These are phyloP conservation scores for Acanthamoeba lugdunensis DNA, from an alignment of 208 protist species.

Conservation along the genomic window DNA sequence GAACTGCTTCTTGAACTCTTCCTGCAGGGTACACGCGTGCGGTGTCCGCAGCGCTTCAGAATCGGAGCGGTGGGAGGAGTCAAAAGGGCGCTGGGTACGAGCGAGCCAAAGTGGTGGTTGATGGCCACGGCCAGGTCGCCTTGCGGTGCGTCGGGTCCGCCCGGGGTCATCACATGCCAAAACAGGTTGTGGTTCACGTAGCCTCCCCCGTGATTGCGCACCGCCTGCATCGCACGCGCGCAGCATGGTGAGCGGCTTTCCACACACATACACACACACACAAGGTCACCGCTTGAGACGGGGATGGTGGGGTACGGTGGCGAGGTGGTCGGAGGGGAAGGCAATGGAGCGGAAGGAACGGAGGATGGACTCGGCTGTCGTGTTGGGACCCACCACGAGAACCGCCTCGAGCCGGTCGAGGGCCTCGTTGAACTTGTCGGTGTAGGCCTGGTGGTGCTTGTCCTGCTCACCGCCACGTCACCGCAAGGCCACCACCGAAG, in stretches of 20 bases:
- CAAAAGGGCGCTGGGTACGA: constrained; percentile 58
- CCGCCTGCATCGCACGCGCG: not conserved
- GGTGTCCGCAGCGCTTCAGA: not conserved
- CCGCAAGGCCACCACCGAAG: not conserved
- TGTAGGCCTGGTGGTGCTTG: constrained; percentile 54
- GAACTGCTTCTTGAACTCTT: constrained; percentile 94
- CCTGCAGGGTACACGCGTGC: constrained; percentile 2
- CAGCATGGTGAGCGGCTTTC: not conserved
- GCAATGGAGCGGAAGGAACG: not conserved
- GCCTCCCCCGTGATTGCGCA: constrained; percentile 93
- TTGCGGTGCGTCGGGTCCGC: constrained; percentile 79
- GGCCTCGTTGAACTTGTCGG: constrained; percentile 48
- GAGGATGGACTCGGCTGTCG: constrained; percentile 1
- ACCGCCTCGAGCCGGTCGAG: not conserved
- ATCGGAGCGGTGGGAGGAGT: too few species aligned
- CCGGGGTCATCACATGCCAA: constrained; percentile 90
- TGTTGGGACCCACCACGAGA: not conserved
- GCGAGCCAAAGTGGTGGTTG: constrained; percentile 88
- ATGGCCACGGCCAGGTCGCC: constrained; percentile 88
- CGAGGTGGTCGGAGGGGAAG: constrained; percentile 24
- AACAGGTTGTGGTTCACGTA: constrained; percentile 93
- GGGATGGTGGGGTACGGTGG: not conserved
- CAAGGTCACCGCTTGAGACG: too few species aligned
- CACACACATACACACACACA: not conserved
- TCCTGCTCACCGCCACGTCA: not conserved